Conservation (phyloP, 805 yeast genomes). For the Metschnikowia chrysomelidarum region DNA sequence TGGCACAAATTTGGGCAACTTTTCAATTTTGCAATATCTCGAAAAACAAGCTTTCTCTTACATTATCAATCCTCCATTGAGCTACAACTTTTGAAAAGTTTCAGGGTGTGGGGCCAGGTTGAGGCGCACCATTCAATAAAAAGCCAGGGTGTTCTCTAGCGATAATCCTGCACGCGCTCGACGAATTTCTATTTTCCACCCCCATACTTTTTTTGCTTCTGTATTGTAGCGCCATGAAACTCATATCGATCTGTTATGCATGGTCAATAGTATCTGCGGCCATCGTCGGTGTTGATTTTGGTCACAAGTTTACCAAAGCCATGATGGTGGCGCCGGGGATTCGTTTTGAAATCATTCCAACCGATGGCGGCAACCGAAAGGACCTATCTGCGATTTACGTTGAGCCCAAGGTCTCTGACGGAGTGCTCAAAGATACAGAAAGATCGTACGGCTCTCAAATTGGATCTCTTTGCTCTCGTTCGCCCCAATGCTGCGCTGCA, state of each 20-base stretch:
- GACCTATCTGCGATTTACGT: conserved; percentile 79
- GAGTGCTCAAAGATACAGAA: conserved; percentile 48
- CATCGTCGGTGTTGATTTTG: conserved; percentile 84
- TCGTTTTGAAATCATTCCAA: conserved; percentile 81
- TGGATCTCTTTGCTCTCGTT: conserved; percentile 63
- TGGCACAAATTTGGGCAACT: too few relatives aligned
- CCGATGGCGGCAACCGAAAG: conserved; percentile 89
- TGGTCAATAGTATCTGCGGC: conserved; percentile 45
- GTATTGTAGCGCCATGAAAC: conserved; percentile 12
- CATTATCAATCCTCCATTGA: too few relatives aligned
- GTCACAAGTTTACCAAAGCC: conserved; percentile 84
- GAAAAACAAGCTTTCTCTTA: too few relatives aligned
- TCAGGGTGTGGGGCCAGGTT: too few relatives aligned
- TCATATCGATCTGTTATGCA: conserved; percentile 12
- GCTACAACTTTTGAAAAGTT: too few relatives aligned
- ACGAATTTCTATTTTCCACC: conserved; percentile 7
- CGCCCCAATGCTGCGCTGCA: conserved; percentile 67
- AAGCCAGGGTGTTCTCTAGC: conserved; percentile 15
- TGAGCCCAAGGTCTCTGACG: conserved; percentile 33
- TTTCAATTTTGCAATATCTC: too few relatives aligned
- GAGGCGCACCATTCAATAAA: too few relatives aligned
- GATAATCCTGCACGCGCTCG: conserved; percentile 7
- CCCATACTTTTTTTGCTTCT: conserved; percentile 3
- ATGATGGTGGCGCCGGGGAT: conserved; percentile 88
- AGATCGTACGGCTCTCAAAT: conserved; percentile 80